These are phyloP conservation scores for Fragaria ananassa DNA, from an alignment of 306 rosid species.

Conservation along the genomic window DNA sequence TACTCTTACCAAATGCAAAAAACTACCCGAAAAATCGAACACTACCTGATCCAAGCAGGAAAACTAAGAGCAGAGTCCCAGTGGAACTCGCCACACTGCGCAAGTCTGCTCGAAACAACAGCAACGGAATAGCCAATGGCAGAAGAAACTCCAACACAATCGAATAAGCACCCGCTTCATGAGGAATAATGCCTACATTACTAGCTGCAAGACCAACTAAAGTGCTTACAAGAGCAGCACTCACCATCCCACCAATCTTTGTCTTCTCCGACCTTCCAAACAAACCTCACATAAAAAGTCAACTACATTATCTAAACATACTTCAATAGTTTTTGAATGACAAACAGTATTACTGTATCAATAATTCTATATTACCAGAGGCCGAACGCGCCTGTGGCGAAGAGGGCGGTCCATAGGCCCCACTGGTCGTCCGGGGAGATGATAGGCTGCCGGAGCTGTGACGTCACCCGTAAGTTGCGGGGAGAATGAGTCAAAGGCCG, in stretches of 20 bases:
- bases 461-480: conserved; percentile 8
- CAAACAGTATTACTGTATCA: not conserved
- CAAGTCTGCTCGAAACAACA: conserved; percentile 63
- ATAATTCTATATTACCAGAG: conserved; percentile 32
- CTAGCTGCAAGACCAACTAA: conserved; percentile 70
- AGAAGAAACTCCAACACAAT: conserved; percentile 64
- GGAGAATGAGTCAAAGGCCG: not conserved
- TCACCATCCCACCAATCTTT: conserved; percentile 64
- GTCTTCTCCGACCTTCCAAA: conserved; percentile 54
- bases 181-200: conserved; percentile 61
- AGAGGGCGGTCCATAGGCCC: conserved; percentile 45
- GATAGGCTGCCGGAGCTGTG: conserved; percentile 33
- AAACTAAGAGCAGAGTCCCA: conserved; percentile 52
- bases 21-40: not conserved
- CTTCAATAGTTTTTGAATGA: not conserved
- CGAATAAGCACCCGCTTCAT: conserved; percentile 55
- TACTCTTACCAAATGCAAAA: not conserved
- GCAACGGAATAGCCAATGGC: conserved; percentile 55
- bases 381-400: conserved; percentile 41
- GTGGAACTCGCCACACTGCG: conserved; percentile 44
- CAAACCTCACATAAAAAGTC: not conserved
- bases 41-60: conserved; percentile 53
- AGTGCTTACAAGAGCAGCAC: conserved; percentile 78
- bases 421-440: conserved; percentile 46
- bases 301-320: not conserved